A percentile compares a stretch with the other conserved stretches of the same genome.
These are phyloP conservation scores for Pichia cabralensis DNA, from an alignment of 805 yeast genomes.

Conservation along the genomic window DNA sequence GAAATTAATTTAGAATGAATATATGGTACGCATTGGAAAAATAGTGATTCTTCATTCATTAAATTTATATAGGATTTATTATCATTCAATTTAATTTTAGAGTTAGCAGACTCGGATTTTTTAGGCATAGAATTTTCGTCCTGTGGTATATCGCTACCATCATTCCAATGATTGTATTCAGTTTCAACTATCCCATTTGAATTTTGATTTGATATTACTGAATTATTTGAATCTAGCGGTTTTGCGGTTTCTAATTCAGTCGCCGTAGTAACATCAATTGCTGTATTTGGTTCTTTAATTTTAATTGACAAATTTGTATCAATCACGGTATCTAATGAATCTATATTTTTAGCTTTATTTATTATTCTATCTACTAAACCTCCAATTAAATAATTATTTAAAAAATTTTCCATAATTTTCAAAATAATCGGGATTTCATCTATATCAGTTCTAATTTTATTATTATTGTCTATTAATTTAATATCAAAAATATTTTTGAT, in stretches of 20 bases:
- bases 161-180: too few species aligned
- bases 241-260: too few species aligned
- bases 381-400: conserved; percentile 27
- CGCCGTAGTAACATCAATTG: too few species aligned
- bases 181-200: too few species aligned
- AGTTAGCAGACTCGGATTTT: conserved; percentile 14
- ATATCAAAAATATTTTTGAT: conserved; percentile 18
- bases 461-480: too few species aligned
- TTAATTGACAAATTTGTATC: conserved; percentile 1
- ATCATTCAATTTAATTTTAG: conserved; percentile 22
- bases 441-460: conserved; percentile 7
- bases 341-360: conserved; percentile 26
- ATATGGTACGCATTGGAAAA: conserved; percentile 28
- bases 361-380: conserved; percentile 26
- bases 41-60: conserved; percentile 26
- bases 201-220: too few species aligned
- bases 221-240: neutral
- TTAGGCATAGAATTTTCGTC: neutral
- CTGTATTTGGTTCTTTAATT: too few species aligned
- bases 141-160: too few species aligned
- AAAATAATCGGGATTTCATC: conserved; percentile 27
- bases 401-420: conserved; percentile 26
- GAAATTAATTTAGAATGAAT: conserved; percentile 20
- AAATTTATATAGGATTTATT: conserved; percentile 16
- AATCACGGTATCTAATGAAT: conserved; percentile 14